Evolutionary conservation across 768 basidiomycete genomes (phyloP).

Genomic region (Lanmaoa pseudosensibilis): DNA sequence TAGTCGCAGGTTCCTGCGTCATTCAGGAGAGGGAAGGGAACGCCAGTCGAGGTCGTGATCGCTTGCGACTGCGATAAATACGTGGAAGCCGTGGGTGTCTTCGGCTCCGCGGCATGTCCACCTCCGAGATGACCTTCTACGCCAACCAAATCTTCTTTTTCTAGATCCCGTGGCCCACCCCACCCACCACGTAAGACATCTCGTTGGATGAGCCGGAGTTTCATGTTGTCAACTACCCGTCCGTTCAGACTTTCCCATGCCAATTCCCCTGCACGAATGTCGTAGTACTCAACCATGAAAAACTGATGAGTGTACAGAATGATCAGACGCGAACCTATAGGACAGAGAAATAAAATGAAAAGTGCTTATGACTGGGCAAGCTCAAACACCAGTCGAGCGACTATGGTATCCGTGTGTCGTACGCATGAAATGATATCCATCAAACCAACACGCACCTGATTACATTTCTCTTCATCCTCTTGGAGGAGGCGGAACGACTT

Average conservation of each 20-base stretch:
- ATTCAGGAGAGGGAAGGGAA: constrained; percentile 28
- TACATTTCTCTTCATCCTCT: constrained; percentile 24
- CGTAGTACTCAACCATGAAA: constrained; percentile 68
- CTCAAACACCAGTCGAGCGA: constrained; percentile 8
- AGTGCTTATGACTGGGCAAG: constrained; percentile 1
- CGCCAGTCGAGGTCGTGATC: constrained; percentile 21
- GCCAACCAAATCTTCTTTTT: constrained; percentile 28
- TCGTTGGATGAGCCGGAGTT: constrained; percentile 44
- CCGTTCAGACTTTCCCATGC: constrained; percentile 54
- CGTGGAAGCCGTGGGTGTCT: constrained; percentile 36
- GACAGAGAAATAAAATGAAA: constrained; percentile 1
- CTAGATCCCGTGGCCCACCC: constrained; percentile 23
- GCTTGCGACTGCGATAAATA: constrained; percentile 36
- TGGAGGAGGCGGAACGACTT: constrained; percentile 29
- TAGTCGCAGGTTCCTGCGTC: constrained; percentile 20
- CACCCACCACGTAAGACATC: constrained; percentile 25
- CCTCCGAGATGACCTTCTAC: constrained; percentile 33
- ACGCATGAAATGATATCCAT: neutral
- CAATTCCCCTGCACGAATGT: constrained; percentile 54
- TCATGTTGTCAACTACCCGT: constrained; percentile 51
- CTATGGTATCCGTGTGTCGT: neutral
- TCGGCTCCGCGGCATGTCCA: constrained; percentile 38
- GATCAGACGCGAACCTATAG: constrained; percentile 16
- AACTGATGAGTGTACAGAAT: constrained; percentile 27
- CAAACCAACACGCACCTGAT: constrained; percentile 28